Evolutionary conservation across 2,329 filamentous ascomycete genomes (phyloP).

Genomic region (Aspergillus versicolor): DNA sequence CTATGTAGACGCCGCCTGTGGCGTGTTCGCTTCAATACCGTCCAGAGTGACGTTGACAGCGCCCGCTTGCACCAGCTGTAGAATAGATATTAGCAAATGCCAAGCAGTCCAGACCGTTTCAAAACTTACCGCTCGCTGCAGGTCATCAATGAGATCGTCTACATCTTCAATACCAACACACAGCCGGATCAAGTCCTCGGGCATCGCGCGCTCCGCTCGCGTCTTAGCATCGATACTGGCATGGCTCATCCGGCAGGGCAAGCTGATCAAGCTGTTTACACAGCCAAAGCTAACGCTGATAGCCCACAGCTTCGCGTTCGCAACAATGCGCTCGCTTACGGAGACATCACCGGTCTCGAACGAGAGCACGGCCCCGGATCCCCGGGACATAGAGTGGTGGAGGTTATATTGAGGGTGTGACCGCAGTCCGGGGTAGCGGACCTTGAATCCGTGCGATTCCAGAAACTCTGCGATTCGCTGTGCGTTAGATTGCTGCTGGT

Average conservation of each 20-base stretch:
- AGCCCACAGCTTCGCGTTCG: conserved; percentile 85
- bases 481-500: conserved; percentile 93
- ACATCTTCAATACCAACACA: conserved; percentile 96
- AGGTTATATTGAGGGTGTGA: conserved; percentile 96
- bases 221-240: conserved; percentile 97
- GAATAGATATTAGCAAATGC: conserved; percentile 5
- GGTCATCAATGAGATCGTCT: conserved; percentile 87
- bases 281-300: conserved; percentile 98
- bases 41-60: conserved; percentile 84
- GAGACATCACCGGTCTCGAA: conserved; percentile 90
- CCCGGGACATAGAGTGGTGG: conserved; percentile 92
- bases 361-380: conserved; percentile 88
- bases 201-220: conserved; percentile 81
- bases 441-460: conserved; percentile 85
- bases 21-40: conserved; percentile 65
- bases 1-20: conserved; percentile 14
- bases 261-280: conserved; percentile 97
- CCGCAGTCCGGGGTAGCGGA: conserved; percentile 89
- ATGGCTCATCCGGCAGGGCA: conserved; percentile 99
- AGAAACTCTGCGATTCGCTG: conserved; percentile 90
- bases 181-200: conserved; percentile 91
- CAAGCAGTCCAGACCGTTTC: conserved; percentile 7
- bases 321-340: conserved; percentile 88
- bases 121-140: conserved; percentile 78
- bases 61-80: conserved; percentile 84